Evolutionary conservation across 2,329 filamentous ascomycete genomes (phyloP).

Genomic region (Verticillium dahliae): DNA sequence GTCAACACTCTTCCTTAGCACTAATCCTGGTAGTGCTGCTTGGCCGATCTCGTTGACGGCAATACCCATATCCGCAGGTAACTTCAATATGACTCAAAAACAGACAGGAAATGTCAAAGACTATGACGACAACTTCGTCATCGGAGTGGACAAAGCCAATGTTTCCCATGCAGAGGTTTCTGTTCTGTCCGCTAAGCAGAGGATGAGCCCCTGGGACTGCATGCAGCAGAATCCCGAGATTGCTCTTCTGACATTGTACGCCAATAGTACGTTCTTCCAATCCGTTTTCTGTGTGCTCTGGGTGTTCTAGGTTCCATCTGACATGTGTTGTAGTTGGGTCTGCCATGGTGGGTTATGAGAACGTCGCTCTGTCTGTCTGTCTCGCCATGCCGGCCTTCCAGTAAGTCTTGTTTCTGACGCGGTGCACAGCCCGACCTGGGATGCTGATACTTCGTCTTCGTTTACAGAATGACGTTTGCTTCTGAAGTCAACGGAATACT

Average conservation of each 20-base stretch:
- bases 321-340: constrained; percentile 4
- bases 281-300: not conserved
- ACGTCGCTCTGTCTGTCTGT: constrained; percentile 12
- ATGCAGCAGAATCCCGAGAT: constrained; percentile 7
- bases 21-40: no score
- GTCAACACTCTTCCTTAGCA: no score
- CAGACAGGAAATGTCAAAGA: not conserved
- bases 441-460: not conserved
- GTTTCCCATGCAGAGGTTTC: not conserved
- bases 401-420: constrained; percentile 2
- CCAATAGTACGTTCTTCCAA: constrained; percentile 4
- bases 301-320: not conserved
- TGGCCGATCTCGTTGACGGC: not conserved
- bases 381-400: constrained; percentile 15
- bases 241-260: constrained; percentile 8
- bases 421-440: no score
- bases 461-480: constrained; percentile 10
- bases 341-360: constrained; percentile 12
- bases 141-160: not conserved
- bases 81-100: not conserved
- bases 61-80: not conserved
- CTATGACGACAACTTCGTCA: constrained; percentile 1
- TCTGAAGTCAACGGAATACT: constrained; percentile 11
- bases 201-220: constrained; percentile 3
- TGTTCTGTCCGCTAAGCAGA: not conserved